phyloP scores from a whole-genome alignment of 768 basidiomycete genomes.

The Solioccasus polychromus region DNA sequence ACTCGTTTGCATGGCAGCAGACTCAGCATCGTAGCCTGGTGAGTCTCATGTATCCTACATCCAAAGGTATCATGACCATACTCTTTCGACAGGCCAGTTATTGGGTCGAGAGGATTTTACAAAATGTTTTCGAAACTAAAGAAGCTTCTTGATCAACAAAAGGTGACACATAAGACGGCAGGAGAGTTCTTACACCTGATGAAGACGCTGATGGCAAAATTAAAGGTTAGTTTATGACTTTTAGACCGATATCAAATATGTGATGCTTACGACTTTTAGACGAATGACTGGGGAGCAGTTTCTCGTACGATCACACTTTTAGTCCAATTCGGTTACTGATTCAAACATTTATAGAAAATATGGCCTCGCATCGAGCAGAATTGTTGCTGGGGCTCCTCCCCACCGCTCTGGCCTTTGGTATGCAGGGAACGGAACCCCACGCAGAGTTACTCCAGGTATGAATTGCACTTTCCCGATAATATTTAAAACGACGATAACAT shows the following conservation, averaged over 20 bases:
- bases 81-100: constrained; percentile 40
- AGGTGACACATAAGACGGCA: constrained; percentile 45
- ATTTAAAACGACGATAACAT: background rate
- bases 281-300: constrained; percentile 61
- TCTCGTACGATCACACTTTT: constrained; percentile 44
- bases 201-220: constrained; percentile 64
- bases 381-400: constrained; percentile 40
- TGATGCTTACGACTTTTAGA: constrained; percentile 31
- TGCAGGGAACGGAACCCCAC: constrained; percentile 43
- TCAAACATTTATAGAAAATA: constrained; percentile 35
- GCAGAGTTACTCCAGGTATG: constrained; percentile 49
- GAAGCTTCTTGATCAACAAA: constrained; percentile 44
- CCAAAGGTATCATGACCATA: background rate
- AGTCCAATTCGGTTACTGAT: background rate
- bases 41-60: background rate
- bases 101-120: constrained; percentile 59
- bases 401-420: constrained; percentile 47
- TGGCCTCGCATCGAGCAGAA: constrained; percentile 45
- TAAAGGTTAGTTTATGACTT: constrained; percentile 42
- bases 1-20: constrained; percentile 53
- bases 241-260: background rate
- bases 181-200: constrained; percentile 53
- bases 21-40: constrained; percentile 58
- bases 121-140: constrained; percentile 46
- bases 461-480: background rate